Evolutionary conservation across 257 asterid genomes (phyloP).

Genomic region (Nicotiana undulata): DNA sequence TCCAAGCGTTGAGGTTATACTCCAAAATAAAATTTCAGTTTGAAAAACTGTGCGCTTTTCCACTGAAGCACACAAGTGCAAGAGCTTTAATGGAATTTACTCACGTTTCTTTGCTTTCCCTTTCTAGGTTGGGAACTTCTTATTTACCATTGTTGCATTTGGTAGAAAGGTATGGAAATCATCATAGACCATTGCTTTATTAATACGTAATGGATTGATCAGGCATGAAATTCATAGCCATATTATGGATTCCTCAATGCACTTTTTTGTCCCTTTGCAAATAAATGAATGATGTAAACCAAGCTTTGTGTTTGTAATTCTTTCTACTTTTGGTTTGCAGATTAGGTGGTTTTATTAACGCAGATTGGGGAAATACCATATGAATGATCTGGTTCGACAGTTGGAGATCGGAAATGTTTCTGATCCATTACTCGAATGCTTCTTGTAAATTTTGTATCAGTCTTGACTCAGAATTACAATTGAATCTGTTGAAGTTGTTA

Average conservation of each 20-base stretch:
- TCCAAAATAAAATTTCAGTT: neutral
- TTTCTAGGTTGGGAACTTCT: neutral
- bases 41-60: neutral
- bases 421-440: neutral
- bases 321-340: neutral
- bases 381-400: neutral
- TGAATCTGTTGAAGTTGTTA: neutral
- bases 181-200: neutral
- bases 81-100: neutral
- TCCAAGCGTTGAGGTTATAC: slow-evolving; percentile 77
- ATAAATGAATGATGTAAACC: neutral
- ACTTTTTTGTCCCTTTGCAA: neutral
- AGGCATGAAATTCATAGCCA: neutral
- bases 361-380: neutral
- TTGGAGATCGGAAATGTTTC: neutral
- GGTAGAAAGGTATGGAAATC: neutral
- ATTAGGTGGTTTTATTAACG: neutral
- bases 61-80: neutral
- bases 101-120: neutral
- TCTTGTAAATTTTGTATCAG: neutral
- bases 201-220: neutral
- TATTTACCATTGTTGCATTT: neutral
- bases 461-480: neutral
- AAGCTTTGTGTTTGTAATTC: neutral
- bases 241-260: neutral